Evolutionary conservation across 495 filamentous ascomycete species (phyloP).

Genomic region (Neurospora africana): DNA sequence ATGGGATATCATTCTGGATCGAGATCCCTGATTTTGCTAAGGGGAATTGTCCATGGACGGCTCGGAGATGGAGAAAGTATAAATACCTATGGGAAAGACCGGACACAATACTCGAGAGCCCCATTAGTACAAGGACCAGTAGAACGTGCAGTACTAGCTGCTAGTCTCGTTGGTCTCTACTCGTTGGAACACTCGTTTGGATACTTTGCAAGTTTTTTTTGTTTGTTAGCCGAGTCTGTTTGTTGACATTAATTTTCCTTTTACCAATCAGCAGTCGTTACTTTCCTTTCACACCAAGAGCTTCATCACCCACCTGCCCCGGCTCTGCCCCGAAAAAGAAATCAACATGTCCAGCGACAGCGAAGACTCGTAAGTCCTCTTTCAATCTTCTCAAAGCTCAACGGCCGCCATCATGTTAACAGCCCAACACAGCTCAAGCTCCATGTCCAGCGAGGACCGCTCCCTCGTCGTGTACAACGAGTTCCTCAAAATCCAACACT

Average conservation of each 20-base stretch:
- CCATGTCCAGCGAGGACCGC: neutral
- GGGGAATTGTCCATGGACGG: neutral
- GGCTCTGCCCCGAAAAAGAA: neutral
- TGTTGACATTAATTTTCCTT: neutral
- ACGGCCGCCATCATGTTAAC: neutral
- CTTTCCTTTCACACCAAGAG: neutral
- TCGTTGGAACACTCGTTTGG: neutral
- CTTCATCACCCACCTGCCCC: neutral
- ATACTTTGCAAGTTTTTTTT: neutral
- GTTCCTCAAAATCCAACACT: slow-evolving; percentile 6
- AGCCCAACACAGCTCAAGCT: neutral
- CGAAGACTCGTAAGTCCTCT: neutral
- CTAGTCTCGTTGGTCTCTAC: neutral
- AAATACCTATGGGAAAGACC: neutral
- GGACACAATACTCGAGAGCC: neutral
- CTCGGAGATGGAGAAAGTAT: neutral
- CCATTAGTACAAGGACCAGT: neutral
- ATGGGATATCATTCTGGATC: neutral
- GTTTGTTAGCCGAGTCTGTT: neutral
- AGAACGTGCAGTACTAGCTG: neutral
- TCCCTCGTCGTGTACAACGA: slow-evolving; percentile 4
- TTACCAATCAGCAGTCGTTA: neutral
- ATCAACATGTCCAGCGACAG: neutral
- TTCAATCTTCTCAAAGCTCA: neutral
- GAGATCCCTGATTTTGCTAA: neutral